Base-by-base conservation (phyloP, 768 basidiomycete genomes). In the Pleurotus sapidus region DNA sequence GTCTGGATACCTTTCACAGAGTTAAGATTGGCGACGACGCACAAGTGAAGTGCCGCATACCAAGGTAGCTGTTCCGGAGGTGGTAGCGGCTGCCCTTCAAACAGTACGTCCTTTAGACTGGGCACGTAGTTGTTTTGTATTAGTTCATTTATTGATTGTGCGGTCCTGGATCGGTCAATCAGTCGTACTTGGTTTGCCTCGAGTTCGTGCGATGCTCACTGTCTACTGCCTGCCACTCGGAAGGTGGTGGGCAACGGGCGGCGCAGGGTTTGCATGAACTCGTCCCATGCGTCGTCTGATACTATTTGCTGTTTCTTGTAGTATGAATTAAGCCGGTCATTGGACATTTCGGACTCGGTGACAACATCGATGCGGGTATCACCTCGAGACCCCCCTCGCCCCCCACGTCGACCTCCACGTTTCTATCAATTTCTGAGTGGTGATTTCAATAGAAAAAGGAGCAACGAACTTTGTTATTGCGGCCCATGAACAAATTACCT, bases 161-260 rank as follows among this genome's bases (percentile, higher is more conserved):
- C 84, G 42, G 78, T 80, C 64, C 88, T 89, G 57, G 12, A 42
- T 25, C 11, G 24, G 42, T 54, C 27, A 34, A 57, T 64, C 61
- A 14, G 57, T 39, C 56, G 50, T 46, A 24, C 59, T 37, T 20
- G 23, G 20, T 34, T 23, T n/a, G 40, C 3, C 1, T 23, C 9
- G 11, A 24, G 39, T 40, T 46, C 20, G 27, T 51, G 40, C 37
- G 38, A 60, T 42, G 73, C 75, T 61, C 68, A 95, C 95, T 89
- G 82, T 68, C 93, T 79, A 61, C 88, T 93, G 0, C 94, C 93
- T 0, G 94, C 88, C 15, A 99, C 87, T 40, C 97, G 81, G 70
- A 99, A 99, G 0, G 95, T 97, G 0, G 93, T 96, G 3, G 97
- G 97, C 40, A 98, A 75, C 38, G 91, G 90, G 24, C 75, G 75